phyloP scores from a whole-genome alignment of 192 early-diverging fungal species.

The Allomyces arbusculus region DNA sequence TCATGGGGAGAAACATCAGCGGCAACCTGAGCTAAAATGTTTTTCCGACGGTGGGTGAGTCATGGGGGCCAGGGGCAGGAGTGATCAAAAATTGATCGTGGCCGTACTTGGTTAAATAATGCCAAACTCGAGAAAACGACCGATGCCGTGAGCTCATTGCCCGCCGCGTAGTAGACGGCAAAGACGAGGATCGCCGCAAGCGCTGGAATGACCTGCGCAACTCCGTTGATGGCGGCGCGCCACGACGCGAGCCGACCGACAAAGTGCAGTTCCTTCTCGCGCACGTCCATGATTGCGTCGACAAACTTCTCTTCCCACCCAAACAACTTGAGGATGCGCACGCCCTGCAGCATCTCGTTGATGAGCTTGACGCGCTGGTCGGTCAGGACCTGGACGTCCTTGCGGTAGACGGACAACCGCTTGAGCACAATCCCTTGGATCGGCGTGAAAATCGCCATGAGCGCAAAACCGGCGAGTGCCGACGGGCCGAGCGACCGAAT shows the following conservation, averaged over 20 bases:
- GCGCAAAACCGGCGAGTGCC: slow-evolving; percentile 51
- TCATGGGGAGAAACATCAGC: neutral
- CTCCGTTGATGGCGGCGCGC: slow-evolving; percentile 31
- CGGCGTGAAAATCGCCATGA: slow-evolving; percentile 45
- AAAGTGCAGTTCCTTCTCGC: slow-evolving; percentile 36
- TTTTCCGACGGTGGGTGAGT: too few relatives aligned
- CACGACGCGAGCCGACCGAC: slow-evolving; percentile 25
- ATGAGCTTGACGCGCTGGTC: slow-evolving; percentile 67
- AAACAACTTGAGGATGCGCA: slow-evolving; percentile 85
- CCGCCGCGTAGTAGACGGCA: slow-evolving; percentile 32
- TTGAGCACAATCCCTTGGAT: slow-evolving; percentile 27
- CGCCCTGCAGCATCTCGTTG: slow-evolving; percentile 75
- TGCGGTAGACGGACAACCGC: slow-evolving; percentile 28
- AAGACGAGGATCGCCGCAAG: slow-evolving; percentile 37
- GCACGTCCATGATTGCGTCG: slow-evolving; percentile 36
- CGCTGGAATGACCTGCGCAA: slow-evolving; percentile 37
- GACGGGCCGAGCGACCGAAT: slow-evolving; percentile 45
- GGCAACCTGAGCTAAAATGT: neutral
- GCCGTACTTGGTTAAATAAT: slow-evolving; percentile 17
- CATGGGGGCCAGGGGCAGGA: too few relatives aligned
- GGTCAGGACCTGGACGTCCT: slow-evolving; percentile 24
- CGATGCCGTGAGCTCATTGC: slow-evolving; percentile 36
- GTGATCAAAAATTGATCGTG: too few relatives aligned
- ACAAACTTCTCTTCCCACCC: slow-evolving; percentile 64
- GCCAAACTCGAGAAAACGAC: slow-evolving; percentile 50